phyloP scores from a whole-genome alignment of 1,284 basidiomycete genomes.

The Porogramme epimiltina region DNA sequence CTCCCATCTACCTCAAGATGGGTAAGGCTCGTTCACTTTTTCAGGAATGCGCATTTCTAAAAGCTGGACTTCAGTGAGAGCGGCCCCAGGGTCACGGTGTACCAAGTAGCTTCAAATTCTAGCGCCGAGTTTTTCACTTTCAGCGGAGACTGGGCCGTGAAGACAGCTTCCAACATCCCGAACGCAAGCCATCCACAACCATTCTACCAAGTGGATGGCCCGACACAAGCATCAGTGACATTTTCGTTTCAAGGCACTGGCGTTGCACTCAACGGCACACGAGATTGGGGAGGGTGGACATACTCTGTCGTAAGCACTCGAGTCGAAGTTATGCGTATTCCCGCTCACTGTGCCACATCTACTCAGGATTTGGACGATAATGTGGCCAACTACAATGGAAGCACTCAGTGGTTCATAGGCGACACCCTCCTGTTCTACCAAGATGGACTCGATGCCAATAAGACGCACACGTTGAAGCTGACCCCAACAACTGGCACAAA shows the following conservation, averaged over 20 bases:
- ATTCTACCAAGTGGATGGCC: conserved; percentile 32
- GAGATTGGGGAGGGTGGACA: background rate
- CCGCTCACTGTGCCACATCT: too few relatives aligned
- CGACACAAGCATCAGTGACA: background rate
- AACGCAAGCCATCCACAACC: conserved; percentile 30
- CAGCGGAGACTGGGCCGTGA: conserved; percentile 15
- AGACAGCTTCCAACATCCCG: conserved; percentile 22
- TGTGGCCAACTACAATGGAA: conserved; percentile 30
- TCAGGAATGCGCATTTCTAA: background rate
- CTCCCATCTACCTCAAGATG: background rate
- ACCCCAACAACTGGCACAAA: conserved; percentile 24
- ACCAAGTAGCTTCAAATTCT: conserved; percentile 17
- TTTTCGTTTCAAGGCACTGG: conserved; percentile 1
- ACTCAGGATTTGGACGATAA: conserved; percentile 30
- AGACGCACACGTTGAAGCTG: conserved; percentile 30
- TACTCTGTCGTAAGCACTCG: background rate
- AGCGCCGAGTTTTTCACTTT: background rate
- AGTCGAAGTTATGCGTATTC: background rate
- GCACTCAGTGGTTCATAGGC: conserved; percentile 34
- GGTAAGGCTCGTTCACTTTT: background rate
- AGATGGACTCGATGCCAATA: conserved; percentile 34
- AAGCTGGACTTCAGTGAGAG: background rate
- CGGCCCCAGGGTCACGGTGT: conserved; percentile 4
- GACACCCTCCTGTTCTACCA: conserved; percentile 37
- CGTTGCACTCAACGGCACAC: conserved; percentile 4